Base-by-base conservation (phyloP, 2,329 filamentous ascomycete genomes). In the Paecilomyces sp. region DNA sequence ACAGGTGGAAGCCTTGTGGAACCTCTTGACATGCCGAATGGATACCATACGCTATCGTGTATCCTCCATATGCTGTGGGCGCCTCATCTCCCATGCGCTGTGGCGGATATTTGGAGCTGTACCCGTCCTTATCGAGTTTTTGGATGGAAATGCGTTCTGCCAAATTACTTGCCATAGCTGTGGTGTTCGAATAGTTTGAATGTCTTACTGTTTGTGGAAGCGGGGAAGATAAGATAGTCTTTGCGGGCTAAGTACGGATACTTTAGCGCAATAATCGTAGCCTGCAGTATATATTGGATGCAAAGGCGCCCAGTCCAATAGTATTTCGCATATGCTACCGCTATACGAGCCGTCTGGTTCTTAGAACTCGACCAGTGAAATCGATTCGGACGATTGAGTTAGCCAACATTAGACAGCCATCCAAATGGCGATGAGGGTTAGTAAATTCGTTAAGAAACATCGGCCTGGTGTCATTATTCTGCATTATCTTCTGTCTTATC, bases 11-110 rank as follows among this genome's bases (percentile, higher is more conserved):
- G 1, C 63, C 65, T 0, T 65, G 11, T 0, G 74, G 69, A 0
- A 79, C 74, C 0, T 76, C 76, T 2, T 70, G 66, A 53, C 64
- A 74, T 0, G 80, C 80, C 0, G 78, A 75, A 62, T 76, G 74
- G 9, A 75, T 70, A 1, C 77, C 80, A 2, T 76, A 61, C 3
- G 66, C 74, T 1, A 79, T 65, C 1, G 79, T 70, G 61, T 74
- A 81, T 1, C 80, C 79, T 33, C 80, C 79, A 60, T 79, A 82
- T 1, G 79, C 79, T 13, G 77, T 77, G 24, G 67, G 63, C 0
- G 63, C 56, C 3, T 66, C 59, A 50, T 77, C 76, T 33, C 74
- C 75, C 70, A 75, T 71, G 7, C 62, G 61, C 33, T 71, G 65
- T 41, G 59, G 51, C 13, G 56, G 41, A 5, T 25, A 34, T 25